Evolutionary conservation across 768 basidiomycete species (phyloP).

Genomic region (Polyporus arcularius): DNA sequence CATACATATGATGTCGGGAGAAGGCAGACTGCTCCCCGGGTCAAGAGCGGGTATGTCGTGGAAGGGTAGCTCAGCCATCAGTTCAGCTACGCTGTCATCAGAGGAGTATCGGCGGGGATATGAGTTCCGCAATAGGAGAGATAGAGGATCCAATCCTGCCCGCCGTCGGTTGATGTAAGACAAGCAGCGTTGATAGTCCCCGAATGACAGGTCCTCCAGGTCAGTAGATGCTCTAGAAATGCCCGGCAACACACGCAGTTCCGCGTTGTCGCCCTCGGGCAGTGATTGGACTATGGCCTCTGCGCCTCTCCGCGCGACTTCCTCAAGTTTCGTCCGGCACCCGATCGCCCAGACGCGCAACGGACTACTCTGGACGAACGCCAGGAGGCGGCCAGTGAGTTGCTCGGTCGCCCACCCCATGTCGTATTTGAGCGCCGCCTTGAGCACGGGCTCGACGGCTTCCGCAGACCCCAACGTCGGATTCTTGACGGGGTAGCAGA

Average conservation of each 20-base stretch:
- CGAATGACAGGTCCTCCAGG: neutral
- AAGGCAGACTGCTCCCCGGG: neutral
- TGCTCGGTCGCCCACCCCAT: neutral
- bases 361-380: constrained; percentile 24
- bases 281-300: neutral
- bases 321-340: neutral
- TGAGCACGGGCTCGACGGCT: neutral
- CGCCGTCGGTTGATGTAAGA: neutral
- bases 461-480: constrained; percentile 10
- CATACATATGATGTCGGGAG: neutral
- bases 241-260: too few species aligned
- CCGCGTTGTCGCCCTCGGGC: too few species aligned
- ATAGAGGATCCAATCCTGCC: neutral
- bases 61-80: neutral
- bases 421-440: constrained; percentile 5
- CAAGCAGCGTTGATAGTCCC: neutral
- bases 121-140: neutral
- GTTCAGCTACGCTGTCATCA: neutral
- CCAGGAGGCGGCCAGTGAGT: constrained; percentile 14
- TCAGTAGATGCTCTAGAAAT: neutral
- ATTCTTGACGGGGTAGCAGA: constrained; percentile 36
- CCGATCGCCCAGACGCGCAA: constrained; percentile 27
- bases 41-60: neutral
- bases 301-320: neutral
- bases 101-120: neutral